A percentile compares a stretch with the other conserved stretches of the same genome.
phyloP scores from a whole-genome alignment of 208 protist genomes.

The Phytomonas sp. region DNA sequence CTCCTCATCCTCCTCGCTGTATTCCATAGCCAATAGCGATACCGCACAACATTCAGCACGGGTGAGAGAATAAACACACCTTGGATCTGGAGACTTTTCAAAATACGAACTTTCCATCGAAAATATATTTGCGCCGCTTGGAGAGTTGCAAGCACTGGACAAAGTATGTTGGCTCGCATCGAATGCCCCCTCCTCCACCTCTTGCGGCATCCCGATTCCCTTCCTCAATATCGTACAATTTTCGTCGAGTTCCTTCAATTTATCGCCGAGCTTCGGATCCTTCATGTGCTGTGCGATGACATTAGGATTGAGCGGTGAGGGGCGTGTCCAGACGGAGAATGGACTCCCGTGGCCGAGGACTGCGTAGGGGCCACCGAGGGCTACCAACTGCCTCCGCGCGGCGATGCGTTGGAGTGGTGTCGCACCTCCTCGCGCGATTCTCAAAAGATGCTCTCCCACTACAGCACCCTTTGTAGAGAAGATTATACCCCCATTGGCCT shows the following conservation, averaged over 20 bases:
- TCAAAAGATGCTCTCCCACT: neutral
- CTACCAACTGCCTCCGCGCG: constrained; percentile 20
- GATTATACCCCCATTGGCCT: neutral
- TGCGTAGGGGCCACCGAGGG: constrained; percentile 49
- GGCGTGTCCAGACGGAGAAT: constrained; percentile 33
- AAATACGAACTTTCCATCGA: neutral
- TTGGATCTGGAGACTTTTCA: neutral
- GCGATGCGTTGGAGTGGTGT: neutral
- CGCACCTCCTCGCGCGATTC: neutral
- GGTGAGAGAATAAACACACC: constrained; percentile 15
- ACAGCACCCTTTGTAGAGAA: neutral
- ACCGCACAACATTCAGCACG: constrained; percentile 23
- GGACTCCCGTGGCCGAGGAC: constrained; percentile 19
- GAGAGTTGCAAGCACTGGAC: neutral
- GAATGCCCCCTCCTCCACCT: neutral
- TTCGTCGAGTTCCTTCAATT: neutral
- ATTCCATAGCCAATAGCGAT: constrained; percentile 24
- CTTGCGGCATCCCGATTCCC: neutral
- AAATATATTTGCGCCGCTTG: neutral
- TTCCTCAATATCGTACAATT: neutral
- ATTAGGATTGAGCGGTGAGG: neutral
- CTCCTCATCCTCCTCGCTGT: neutral
- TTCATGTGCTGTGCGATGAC: neutral
- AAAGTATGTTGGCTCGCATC: neutral
- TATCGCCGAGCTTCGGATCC: too few species aligned